Conservation (phyloP, 352 stramenopile species). For the Pythium volutum region DNA sequence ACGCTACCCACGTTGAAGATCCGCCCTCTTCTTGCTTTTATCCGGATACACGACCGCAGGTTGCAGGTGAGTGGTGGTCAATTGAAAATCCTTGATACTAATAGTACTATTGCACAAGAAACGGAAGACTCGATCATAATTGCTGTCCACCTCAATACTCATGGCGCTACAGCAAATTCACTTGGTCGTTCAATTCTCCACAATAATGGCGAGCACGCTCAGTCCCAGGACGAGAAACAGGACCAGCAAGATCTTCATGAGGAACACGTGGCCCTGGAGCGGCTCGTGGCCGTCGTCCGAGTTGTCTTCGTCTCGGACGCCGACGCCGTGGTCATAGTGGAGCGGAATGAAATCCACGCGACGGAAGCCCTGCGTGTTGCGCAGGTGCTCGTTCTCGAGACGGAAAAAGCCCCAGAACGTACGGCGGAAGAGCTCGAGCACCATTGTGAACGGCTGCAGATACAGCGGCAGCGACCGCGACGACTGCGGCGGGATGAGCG, state of each 20-base stretch:
- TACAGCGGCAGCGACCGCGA: conserved; percentile 64
- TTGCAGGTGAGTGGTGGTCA: no score
- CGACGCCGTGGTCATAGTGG: conserved; percentile 76
- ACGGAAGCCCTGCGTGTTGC: conserved; percentile 83
- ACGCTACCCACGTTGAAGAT: no score
- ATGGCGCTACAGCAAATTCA: no score
- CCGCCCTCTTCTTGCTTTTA: no score
- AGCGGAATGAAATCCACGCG: conserved; percentile 82
- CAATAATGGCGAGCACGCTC: conserved; percentile 33
- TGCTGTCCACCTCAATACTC: neutral
- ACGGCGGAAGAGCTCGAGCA: conserved; percentile 78
- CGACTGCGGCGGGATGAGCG: conserved; percentile 68
- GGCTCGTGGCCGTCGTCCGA: conserved; percentile 32
- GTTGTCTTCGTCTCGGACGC: conserved; percentile 43
- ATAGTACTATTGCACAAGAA: no score
- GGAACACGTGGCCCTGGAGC: conserved; percentile 31
- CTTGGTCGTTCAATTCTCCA: conserved; percentile 29
- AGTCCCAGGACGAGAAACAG: conserved; percentile 36
- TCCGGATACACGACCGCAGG: no score
- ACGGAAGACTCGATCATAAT: no score
- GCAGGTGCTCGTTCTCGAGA: conserved; percentile 83
- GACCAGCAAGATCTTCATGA: conserved; percentile 39
- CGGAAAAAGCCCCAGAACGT: conserved; percentile 88
- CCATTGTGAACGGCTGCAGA: conserved; percentile 83
- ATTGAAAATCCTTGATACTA: no score